Percentiles rank a stretch among this genome's conserved stretches.
Evolutionary conservation across 2,329 filamentous ascomycete genomes (phyloP).

Genomic region (Fusarium algeriense): DNA sequence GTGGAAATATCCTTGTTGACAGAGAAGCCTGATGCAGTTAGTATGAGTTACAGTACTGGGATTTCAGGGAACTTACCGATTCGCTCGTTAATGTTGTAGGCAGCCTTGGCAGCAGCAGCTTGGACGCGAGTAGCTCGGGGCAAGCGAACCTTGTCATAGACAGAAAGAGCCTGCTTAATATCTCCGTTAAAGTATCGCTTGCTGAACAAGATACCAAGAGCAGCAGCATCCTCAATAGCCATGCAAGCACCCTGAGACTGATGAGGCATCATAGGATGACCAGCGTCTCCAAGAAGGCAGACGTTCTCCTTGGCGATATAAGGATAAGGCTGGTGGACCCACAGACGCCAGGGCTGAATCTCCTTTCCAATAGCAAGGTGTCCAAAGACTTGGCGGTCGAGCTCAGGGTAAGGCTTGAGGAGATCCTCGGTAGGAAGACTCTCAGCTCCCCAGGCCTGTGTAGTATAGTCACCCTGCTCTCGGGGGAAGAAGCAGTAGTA

Average conservation of each 20-base stretch:
- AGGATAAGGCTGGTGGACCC: constrained; percentile 72
- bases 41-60: rapidly evolving
- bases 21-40: constrained; percentile 64
- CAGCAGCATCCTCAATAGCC: constrained; percentile 75
- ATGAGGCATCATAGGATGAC: constrained; percentile 77
- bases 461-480: constrained; percentile 62
- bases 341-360: constrained; percentile 72
- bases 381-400: constrained; percentile 68
- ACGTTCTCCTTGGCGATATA: constrained; percentile 64
- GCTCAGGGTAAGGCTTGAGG: constrained; percentile 68
- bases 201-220: constrained; percentile 71
- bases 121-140: constrained; percentile 69
- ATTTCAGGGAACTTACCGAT: constrained; percentile 59
- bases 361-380: constrained; percentile 72
- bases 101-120: constrained; percentile 67
- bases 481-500: constrained; percentile 78
- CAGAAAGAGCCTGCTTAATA: constrained; percentile 59
- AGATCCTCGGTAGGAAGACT: constrained; percentile 68
- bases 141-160: constrained; percentile 66
- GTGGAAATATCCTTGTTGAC: constrained; percentile 66
- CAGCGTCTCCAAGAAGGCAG: constrained; percentile 74
- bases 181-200: constrained; percentile 60
- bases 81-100: constrained; percentile 72
- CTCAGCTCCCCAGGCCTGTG: constrained; percentile 69
- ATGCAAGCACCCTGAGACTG: constrained; percentile 77